Evolutionary conservation across 1,139 yeast genomes (phyloP).

Genomic region (Blastobotrys elegans): DNA sequence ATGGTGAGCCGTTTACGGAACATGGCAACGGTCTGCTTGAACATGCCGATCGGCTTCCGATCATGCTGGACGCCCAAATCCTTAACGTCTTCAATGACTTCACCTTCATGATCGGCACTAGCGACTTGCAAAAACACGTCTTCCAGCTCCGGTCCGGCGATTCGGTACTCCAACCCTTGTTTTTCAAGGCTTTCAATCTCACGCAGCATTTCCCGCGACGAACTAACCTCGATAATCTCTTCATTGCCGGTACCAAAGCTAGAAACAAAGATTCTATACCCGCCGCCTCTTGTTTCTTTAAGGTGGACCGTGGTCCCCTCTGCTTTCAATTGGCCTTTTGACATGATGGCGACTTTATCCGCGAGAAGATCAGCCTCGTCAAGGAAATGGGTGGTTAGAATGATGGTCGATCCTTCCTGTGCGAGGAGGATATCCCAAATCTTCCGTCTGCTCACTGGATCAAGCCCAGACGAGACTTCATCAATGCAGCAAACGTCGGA

Average conservation of each 20-base stretch:
- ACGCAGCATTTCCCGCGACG: slow-evolving; percentile 24
- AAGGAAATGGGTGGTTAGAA: slow-evolving; percentile 37
- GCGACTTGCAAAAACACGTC: slow-evolving; percentile 35
- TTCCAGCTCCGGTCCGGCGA: slow-evolving; percentile 35
- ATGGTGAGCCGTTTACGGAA: slow-evolving; percentile 31
- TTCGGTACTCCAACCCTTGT: slow-evolving; percentile 23
- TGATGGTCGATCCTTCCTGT: slow-evolving; percentile 30
- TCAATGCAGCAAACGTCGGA: slow-evolving; percentile 36
- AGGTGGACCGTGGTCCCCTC: slow-evolving; percentile 33
- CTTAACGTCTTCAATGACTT: slow-evolving; percentile 4
- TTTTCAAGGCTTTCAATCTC: slow-evolving; percentile 23
- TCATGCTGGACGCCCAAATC: slow-evolving; percentile 3
- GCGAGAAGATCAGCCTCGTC: slow-evolving; percentile 38
- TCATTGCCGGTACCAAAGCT: slow-evolving; percentile 27
- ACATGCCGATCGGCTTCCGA: slow-evolving; percentile 18
- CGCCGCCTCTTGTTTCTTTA: slow-evolving; percentile 35
- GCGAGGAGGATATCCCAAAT: slow-evolving; percentile 37
- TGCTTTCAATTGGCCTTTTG: slow-evolving; percentile 32
- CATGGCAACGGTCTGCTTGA: slow-evolving; percentile 30
- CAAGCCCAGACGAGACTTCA: slow-evolving; percentile 38
- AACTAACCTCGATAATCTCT: slow-evolving; percentile 21
- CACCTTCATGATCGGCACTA: slow-evolving; percentile 31
- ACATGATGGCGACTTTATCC: slow-evolving; percentile 34
- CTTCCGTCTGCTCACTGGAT: slow-evolving; percentile 35
- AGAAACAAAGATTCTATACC: slow-evolving; percentile 29